These are phyloP conservation scores for Pholiota adiposa DNA, from an alignment of 1,284 basidiomycete species.

Conservation along the genomic window DNA sequence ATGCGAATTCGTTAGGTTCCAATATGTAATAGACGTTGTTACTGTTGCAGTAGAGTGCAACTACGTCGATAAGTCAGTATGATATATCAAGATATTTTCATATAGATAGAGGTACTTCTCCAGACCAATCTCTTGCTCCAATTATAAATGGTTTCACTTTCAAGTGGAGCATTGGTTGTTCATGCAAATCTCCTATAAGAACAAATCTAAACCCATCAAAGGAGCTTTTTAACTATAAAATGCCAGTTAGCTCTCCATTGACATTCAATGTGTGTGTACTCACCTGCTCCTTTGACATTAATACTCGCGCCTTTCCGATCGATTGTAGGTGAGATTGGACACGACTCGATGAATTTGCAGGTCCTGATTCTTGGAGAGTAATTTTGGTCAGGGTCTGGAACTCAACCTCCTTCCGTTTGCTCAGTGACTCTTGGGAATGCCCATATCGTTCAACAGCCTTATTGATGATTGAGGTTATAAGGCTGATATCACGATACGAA, in stretches of 20 bases:
- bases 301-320: constrained; percentile 60
- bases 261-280: neutral
- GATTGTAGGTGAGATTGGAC: constrained; percentile 33
- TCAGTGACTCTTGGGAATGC: constrained; percentile 36
- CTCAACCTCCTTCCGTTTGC: constrained; percentile 16
- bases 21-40: constrained; percentile 88
- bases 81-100: neutral
- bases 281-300: constrained; percentile 85
- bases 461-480: constrained; percentile 90
- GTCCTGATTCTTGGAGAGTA: neutral
- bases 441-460: constrained; percentile 79
- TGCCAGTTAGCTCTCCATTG: neutral
- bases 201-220: constrained; percentile 94
- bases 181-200: constrained; percentile 94
- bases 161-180: constrained; percentile 93
- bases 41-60: constrained; percentile 83
- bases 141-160: constrained; percentile 87
- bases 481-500: constrained; percentile 90
- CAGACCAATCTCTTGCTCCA: constrained; percentile 91
- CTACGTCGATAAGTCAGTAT: constrained; percentile 43
- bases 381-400: neutral
- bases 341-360: constrained; percentile 13
- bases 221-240: constrained; percentile 71
- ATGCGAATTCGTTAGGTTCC: constrained; percentile 97
- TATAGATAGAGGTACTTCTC: constrained; percentile 61